phyloP scores from a whole-genome alignment of 176 grass and related monocot genomes.

The Carex kokanica region DNA sequence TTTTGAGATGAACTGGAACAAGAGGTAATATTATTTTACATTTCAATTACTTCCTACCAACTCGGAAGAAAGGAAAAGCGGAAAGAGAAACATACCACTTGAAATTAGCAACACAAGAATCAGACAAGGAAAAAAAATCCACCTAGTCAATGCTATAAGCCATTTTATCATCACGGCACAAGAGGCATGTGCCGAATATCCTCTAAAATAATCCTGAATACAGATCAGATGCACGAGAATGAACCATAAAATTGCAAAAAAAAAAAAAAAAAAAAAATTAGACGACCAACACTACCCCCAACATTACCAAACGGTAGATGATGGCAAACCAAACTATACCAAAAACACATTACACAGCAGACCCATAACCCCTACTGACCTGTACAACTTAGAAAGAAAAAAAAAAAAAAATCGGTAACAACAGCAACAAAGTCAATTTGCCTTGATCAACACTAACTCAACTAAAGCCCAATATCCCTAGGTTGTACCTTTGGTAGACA shows the following conservation, averaged over 20 bases:
- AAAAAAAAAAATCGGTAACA: constrained; percentile 31
- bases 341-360: constrained; percentile 33
- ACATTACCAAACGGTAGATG: constrained; percentile 39
- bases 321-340: constrained; percentile 42
- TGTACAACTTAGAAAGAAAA: constrained; percentile 57
- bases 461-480: constrained; percentile 39
- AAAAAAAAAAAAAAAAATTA: constrained; percentile 54
- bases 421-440: constrained; percentile 38
- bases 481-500: constrained; percentile 36
- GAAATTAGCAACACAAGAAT: not conserved
- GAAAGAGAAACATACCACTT: not conserved
- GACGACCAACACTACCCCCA: constrained; percentile 38
- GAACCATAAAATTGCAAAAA: constrained; percentile 36
- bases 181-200: constrained; percentile 34
- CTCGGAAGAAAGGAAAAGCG: not conserved
- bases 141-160: constrained; percentile 10
- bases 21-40: not conserved
- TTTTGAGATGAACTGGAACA: not conserved
- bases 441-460: constrained; percentile 44
- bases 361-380: constrained; percentile 32
- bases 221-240: constrained; percentile 54
- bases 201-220: constrained; percentile 36
- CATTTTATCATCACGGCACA: constrained; percentile 35
- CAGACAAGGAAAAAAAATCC: not conserved
- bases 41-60: not conserved